These are phyloP conservation scores for Tricholoma saponaceum DNA, from an alignment of 768 basidiomycete species.

Conservation along the genomic window DNA sequence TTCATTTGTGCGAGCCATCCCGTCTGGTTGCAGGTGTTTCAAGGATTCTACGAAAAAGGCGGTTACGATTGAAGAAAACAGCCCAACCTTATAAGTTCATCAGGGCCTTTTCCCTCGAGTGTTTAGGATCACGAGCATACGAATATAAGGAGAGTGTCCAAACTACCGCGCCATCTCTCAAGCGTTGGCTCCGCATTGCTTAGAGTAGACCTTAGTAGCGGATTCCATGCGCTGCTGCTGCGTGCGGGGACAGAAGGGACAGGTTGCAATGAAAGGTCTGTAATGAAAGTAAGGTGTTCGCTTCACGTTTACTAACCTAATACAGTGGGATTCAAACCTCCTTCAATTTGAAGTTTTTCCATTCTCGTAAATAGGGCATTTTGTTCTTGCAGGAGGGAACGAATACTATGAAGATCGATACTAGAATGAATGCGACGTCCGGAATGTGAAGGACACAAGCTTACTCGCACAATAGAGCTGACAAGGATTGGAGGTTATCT, in stretches of 20 bases:
- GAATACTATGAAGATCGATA: no score
- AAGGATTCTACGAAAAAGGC: constrained; percentile 15
- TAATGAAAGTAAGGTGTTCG: no score
- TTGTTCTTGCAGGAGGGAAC: no score
- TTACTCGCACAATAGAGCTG: no score
- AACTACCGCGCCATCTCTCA: neutral
- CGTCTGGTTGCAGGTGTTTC: constrained; percentile 5
- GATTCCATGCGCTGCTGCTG: constrained; percentile 12
- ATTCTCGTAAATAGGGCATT: no score
- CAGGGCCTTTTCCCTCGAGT: neutral
- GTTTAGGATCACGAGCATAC: neutral
- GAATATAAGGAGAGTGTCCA: neutral
- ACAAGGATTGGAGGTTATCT: no score
- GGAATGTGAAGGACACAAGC: no score
- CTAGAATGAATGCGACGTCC: no score
- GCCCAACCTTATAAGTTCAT: constrained; percentile 9
- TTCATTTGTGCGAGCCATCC: constrained; percentile 9
- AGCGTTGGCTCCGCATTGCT: neutral
- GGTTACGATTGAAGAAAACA: constrained; percentile 17
- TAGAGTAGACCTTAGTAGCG: constrained; percentile 7
- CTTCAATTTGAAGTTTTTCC: no score
- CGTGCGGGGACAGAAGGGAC: constrained; percentile 4
- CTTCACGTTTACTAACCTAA: no score
- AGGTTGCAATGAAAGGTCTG: constrained; percentile 7
- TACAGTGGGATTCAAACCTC: no score